Percentiles rank a stretch among this genome's conserved stretches.
Evolutionary conservation across 148 eudicot genomes (phyloP).

Genomic region (Heliosperma pusillum): DNA sequence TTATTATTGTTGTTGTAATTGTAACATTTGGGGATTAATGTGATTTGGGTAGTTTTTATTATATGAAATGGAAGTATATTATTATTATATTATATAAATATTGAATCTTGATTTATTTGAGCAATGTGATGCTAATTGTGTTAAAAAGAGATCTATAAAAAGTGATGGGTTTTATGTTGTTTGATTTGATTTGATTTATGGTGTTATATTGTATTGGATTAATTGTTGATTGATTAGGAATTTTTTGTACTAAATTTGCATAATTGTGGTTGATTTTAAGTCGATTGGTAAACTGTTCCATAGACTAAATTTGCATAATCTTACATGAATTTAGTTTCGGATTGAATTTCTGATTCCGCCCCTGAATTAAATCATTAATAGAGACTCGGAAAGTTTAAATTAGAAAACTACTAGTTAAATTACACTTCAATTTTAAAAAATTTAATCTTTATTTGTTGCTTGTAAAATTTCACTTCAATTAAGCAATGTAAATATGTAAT

Average conservation of each 20-base stretch:
- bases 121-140: not conserved
- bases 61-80: conserved; percentile 5
- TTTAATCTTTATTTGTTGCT: not conserved
- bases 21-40: conserved; percentile 13
- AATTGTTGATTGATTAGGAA: not conserved
- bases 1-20: not conserved
- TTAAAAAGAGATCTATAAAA: not conserved
- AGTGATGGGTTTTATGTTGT: not conserved
- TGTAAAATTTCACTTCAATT: not conserved
- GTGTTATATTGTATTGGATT: too few relatives aligned
- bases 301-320: not conserved
- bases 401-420: too few relatives aligned
- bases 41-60: not conserved
- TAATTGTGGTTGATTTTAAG: not conserved
- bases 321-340: not conserved
- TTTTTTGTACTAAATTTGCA: not conserved
- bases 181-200: not conserved
- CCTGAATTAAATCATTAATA: not conserved
- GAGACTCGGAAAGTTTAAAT: not conserved
- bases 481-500: conserved; percentile 4
- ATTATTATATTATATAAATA: conserved; percentile 9
- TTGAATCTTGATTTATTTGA: conserved; percentile 7
- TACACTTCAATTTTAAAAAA: too few relatives aligned
- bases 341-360: not conserved
- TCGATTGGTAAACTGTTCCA: not conserved